These are phyloP conservation scores for Hyphopichia wangnamkhiaoensis DNA, from an alignment of 1,139 yeast genomes.

Conservation along the genomic window DNA sequence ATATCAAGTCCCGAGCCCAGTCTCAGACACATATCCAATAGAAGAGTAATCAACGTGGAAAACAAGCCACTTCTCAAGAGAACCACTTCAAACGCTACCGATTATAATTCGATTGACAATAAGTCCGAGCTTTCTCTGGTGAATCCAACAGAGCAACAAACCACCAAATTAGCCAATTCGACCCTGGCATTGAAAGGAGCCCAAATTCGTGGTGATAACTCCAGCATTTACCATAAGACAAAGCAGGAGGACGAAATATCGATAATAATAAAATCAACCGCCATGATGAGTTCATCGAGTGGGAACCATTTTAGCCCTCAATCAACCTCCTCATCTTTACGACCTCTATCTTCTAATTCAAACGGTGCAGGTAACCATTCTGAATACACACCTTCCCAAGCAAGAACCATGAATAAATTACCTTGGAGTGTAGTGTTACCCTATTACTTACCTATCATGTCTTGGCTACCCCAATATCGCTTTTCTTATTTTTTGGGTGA, in stretches of 20 bases:
- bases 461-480: slow-evolving; percentile 75
- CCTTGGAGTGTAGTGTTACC: slow-evolving; percentile 30
- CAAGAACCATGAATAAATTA: slow-evolving; percentile 5
- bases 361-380: background rate
- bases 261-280: no score
- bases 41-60: slow-evolving; percentile 32
- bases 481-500: slow-evolving; percentile 64
- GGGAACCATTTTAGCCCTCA: no score
- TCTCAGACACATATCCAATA: slow-evolving; percentile 31
- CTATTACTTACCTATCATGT: slow-evolving; percentile 78
- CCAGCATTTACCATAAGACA: no score
- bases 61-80: slow-evolving; percentile 18
- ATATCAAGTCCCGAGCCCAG: slow-evolving; percentile 34
- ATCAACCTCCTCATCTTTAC: background rate
- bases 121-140: background rate
- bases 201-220: no score
- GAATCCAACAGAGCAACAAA: background rate
- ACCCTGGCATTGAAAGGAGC: no score
- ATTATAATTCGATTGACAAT: background rate
- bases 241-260: no score
- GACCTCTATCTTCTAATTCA: no score
- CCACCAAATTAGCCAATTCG: no score
- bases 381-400: slow-evolving; percentile 6
- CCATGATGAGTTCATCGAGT: no score
- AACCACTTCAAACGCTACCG: background rate